Evolutionary conservation across 2,329 filamentous ascomycete genomes (phyloP).

Genomic region (Colletotrichum sp.): DNA sequence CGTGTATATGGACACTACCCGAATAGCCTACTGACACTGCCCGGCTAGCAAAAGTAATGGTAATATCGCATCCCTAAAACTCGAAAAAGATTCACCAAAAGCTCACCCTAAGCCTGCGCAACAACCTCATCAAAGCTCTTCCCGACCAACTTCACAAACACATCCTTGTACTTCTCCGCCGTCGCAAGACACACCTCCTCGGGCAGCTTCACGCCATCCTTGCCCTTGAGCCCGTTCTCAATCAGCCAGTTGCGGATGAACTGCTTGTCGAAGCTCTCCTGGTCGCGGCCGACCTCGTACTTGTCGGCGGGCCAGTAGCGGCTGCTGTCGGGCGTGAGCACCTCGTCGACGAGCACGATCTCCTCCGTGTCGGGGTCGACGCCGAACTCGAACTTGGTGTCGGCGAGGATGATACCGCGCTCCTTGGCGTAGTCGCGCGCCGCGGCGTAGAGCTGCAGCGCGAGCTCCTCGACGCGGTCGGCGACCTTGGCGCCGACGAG

Average conservation of each 20-base stretch:
- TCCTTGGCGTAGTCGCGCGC: slow-evolving; percentile 68
- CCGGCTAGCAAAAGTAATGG: no score
- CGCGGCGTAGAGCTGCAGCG: slow-evolving; percentile 66
- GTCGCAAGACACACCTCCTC: slow-evolving; percentile 74
- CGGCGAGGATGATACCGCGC: slow-evolving; percentile 76
- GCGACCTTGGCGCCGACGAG: slow-evolving; percentile 73
- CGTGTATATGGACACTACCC: no score
- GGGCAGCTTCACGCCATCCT: slow-evolving; percentile 74
- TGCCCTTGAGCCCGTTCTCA: slow-evolving; percentile 74
- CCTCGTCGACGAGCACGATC: slow-evolving; percentile 82
- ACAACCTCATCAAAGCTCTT: slow-evolving; percentile 42
- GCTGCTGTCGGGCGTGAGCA: slow-evolving; percentile 81
- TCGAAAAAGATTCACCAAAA: no score
- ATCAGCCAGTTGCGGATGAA: slow-evolving; percentile 84
- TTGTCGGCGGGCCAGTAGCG: slow-evolving; percentile 83
- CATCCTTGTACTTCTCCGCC: slow-evolving; percentile 74
- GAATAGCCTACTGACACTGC: no score
- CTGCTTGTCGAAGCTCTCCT: slow-evolving; percentile 91
- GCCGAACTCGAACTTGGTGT: slow-evolving; percentile 69
- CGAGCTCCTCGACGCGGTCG: slow-evolving; percentile 67
- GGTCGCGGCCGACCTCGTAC: slow-evolving; percentile 75
- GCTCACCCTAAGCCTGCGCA: not conserved
- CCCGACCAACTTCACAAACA: slow-evolving; percentile 68
- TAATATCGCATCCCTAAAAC: no score
- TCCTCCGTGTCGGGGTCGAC: slow-evolving; percentile 68